These are phyloP conservation scores for Dactylellina cionopaga DNA, from an alignment of 2,329 filamentous ascomycete species.

Conservation along the genomic window DNA sequence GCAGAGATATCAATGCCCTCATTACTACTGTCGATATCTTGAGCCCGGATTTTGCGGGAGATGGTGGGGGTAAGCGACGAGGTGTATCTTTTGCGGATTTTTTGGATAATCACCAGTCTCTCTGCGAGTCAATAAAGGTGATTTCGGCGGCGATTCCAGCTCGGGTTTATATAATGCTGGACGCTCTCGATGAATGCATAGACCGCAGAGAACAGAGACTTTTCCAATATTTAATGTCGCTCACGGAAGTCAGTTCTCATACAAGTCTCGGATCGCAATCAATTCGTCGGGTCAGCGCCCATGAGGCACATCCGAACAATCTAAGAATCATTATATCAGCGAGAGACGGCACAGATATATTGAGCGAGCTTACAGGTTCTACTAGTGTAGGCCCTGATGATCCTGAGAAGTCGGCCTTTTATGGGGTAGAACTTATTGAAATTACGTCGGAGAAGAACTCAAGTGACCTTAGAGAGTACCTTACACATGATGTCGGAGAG, in stretches of 20 bases:
- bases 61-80: neutral
- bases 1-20: neutral
- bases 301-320: neutral
- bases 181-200: slow-evolving; percentile 30
- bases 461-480: slow-evolving; percentile 11
- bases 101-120: neutral
- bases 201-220: slow-evolving; percentile 20
- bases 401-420: neutral
- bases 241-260: neutral
- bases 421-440: slow-evolving; percentile 6
- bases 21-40: neutral
- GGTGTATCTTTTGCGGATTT: neutral
- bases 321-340: slow-evolving; percentile 28
- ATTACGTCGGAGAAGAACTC: slow-evolving; percentile 24
- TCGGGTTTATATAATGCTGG: slow-evolving; percentile 30
- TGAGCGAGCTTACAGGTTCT: neutral
- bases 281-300: neutral
- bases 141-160: slow-evolving; percentile 8
- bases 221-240: slow-evolving; percentile 5
- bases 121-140: slow-evolving; percentile 10
- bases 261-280: neutral
- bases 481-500: slow-evolving; percentile 6
- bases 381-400: neutral
- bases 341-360: slow-evolving; percentile 23
- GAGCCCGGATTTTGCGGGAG: slow-evolving; percentile 1